phyloP scores from a whole-genome alignment of 2,329 filamentous ascomycete species.

The Pestalotiopsis sp. region DNA sequence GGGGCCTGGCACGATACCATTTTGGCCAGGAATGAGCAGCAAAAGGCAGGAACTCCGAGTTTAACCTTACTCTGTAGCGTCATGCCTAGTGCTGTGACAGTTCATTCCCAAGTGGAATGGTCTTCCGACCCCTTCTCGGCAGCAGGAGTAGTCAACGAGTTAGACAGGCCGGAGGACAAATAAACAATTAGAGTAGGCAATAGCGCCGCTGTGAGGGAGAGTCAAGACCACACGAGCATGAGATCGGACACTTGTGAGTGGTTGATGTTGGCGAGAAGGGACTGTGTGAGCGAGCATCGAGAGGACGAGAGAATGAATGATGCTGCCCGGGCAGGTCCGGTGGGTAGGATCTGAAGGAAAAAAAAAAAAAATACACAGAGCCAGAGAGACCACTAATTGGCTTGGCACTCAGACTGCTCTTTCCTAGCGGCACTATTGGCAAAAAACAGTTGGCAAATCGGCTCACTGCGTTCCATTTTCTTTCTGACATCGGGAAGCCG shows the following conservation, averaged over 20 bases:
- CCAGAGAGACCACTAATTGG: not conserved
- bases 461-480: not conserved
- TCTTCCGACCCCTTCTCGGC: not conserved
- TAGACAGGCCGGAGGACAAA: too few relatives aligned
- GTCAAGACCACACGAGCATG: too few relatives aligned
- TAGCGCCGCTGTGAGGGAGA: too few relatives aligned
- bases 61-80: conserved; percentile 10
- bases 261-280: too few relatives aligned
- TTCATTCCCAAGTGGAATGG: not conserved
- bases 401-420: not conserved
- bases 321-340: too few relatives aligned
- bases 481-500: not conserved
- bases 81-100: not conserved
- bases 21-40: not conserved
- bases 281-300: too few relatives aligned
- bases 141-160: not conserved
- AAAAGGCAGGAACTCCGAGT: conserved; percentile 4
- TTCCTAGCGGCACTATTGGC: not conserved
- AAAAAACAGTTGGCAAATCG: conserved; percentile 1
- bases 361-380: too few relatives aligned
- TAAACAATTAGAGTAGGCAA: too few relatives aligned
- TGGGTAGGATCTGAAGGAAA: too few relatives aligned
- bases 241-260: too few relatives aligned
- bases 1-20: conserved; percentile 1
- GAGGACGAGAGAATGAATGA: too few relatives aligned